Conservation (phyloP, 1,284 basidiomycete genomes). For the Leccinum pachyderme region DNA sequence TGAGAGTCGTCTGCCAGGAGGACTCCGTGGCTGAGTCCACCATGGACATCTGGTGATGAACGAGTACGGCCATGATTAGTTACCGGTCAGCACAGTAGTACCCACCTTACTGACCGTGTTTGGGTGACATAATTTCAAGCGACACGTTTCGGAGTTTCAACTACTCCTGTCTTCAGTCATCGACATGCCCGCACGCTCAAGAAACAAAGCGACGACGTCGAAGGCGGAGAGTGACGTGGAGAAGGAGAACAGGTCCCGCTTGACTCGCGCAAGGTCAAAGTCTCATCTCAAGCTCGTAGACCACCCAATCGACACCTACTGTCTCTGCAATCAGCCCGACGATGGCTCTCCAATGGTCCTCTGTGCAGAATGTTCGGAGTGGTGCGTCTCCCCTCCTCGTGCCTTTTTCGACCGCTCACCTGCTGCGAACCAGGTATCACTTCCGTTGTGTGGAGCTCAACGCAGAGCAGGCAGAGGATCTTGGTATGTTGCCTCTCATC, state of each 20-base stretch:
- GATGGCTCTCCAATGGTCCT: slow-evolving; percentile 81
- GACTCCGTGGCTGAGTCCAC: slow-evolving; percentile 29
- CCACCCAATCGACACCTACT: slow-evolving; percentile 39
- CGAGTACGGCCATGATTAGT: no score
- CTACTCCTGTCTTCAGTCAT: slow-evolving; percentile 24
- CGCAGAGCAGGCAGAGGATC: slow-evolving; percentile 66
- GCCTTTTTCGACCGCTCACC: slow-evolving; percentile 1
- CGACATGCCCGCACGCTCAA: slow-evolving; percentile 49
- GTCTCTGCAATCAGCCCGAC: slow-evolving; percentile 61
- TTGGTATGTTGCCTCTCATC: slow-evolving; percentile 52
- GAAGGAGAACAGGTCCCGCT: slow-evolving; percentile 29
- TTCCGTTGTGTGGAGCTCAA: slow-evolving; percentile 64
- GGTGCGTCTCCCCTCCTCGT: slow-evolving; percentile 46
- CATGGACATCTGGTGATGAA: slow-evolving; percentile 42
- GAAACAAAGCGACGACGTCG: slow-evolving; percentile 29
- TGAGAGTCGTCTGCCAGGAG: slow-evolving; percentile 50
- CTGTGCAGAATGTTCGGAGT: slow-evolving; percentile 70
- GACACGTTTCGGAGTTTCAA: slow-evolving; percentile 31
- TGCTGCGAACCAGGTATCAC: slow-evolving; percentile 59
- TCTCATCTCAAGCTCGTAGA: slow-evolving; percentile 13
- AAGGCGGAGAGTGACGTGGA: slow-evolving; percentile 29
- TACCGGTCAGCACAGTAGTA: background rate
- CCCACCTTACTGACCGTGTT: slow-evolving; percentile 15
- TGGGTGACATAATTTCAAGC: slow-evolving; percentile 26
- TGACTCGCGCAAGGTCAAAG: slow-evolving; percentile 23